These are phyloP conservation scores for Tylopilus sp. DNA, from an alignment of 768 basidiomycete species.

Conservation along the genomic window DNA sequence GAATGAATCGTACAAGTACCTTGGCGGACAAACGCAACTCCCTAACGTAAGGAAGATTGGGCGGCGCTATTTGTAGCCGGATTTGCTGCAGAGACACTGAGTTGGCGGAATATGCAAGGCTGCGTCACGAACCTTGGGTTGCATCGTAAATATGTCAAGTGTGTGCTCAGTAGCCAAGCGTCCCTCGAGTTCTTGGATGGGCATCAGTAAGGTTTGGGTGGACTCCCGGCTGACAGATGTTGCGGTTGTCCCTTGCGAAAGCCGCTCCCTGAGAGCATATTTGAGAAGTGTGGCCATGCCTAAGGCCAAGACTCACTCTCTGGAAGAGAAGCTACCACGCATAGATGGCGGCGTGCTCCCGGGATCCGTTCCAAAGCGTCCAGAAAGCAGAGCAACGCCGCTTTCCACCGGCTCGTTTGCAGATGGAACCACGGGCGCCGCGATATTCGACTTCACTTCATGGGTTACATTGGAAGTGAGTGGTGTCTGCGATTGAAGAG, in stretches of 20 bases:
- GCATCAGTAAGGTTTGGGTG: slow-evolving; percentile 47
- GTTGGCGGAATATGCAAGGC: neutral
- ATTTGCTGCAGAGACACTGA: slow-evolving; percentile 57
- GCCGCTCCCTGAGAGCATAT: slow-evolving; percentile 44
- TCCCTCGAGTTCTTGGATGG: slow-evolving; percentile 76
- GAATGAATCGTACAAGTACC: slow-evolving; percentile 72
- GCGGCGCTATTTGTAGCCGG: slow-evolving; percentile 84
- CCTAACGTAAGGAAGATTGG: slow-evolving; percentile 72
- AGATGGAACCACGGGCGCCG: neutral
- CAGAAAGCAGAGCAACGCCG: slow-evolving; percentile 12
- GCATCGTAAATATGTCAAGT: slow-evolving; percentile 95
- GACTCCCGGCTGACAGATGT: slow-evolving; percentile 54
- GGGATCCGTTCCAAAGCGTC: slow-evolving; percentile 23
- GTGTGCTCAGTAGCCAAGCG: slow-evolving; percentile 74
- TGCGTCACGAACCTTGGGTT: slow-evolving; percentile 62
- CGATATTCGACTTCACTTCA: neutral
- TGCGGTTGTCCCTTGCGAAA: slow-evolving; percentile 56
- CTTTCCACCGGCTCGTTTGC: slow-evolving; percentile 1
- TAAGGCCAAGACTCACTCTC: slow-evolving; percentile 43
- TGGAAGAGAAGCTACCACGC: slow-evolving; percentile 50
- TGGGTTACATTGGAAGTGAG: neutral
- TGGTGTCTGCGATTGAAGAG: neutral
- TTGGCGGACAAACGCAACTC: slow-evolving; percentile 70
- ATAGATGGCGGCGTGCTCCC: slow-evolving; percentile 51
- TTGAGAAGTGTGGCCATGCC: slow-evolving; percentile 7